Evolutionary conservation across 805 yeast genomes (phyloP).

Genomic region (Myxozyma kluyveri): DNA sequence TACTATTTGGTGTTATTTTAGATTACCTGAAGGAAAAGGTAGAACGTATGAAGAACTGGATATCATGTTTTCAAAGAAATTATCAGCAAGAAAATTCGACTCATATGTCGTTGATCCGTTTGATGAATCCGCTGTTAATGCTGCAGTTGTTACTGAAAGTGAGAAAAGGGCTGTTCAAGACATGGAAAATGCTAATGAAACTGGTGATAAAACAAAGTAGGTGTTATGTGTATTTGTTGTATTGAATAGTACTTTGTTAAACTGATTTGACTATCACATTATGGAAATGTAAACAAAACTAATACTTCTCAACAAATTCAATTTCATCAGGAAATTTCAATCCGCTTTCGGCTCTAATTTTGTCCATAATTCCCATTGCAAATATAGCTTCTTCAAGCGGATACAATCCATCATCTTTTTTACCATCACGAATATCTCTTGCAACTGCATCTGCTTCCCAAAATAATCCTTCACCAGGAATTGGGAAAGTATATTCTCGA

Average conservation of each 20-base stretch:
- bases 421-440: conserved; percentile 44
- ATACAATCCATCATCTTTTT: conserved; percentile 39
- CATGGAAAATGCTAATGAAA: too few species aligned
- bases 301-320: conserved; percentile 4
- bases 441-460: conserved; percentile 59
- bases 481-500: conserved; percentile 5
- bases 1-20: conserved; percentile 48
- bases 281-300: too few species aligned
- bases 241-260: too few species aligned
- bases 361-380: conserved; percentile 51
- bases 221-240: too few species aligned
- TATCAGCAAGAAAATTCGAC: conserved; percentile 12
- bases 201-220: too few species aligned
- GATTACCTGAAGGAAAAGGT: conserved; percentile 58
- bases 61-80: conserved; percentile 42
- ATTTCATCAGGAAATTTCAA: conserved; percentile 42
- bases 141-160: too few species aligned
- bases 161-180: too few species aligned
- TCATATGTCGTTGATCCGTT: conserved; percentile 4
- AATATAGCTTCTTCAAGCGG: conserved; percentile 49
- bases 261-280: too few species aligned
- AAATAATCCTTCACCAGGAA: conserved; percentile 47
- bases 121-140: too few species aligned
- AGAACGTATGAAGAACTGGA: conserved; percentile 63
- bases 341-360: conserved; percentile 45